These are phyloP conservation scores for Lentinula edodes DNA, from an alignment of 768 basidiomycete genomes.

Conservation along the genomic window DNA sequence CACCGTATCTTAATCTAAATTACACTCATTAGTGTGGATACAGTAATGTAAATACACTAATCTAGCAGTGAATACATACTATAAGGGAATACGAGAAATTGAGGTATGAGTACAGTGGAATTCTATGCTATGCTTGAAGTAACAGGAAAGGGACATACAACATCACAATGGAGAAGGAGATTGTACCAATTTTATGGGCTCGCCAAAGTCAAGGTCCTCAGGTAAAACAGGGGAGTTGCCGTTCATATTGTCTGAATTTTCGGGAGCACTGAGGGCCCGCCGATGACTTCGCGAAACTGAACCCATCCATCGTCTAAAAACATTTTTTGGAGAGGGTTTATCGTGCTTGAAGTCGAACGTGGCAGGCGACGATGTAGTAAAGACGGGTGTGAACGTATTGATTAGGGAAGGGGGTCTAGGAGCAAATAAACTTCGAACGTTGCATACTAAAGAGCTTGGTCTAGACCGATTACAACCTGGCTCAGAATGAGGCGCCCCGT, in stretches of 20 bases:
- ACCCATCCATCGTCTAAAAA: slow-evolving; percentile 44
- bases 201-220: slow-evolving; percentile 18
- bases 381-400: neutral
- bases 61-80: neutral
- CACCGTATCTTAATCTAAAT: too few species aligned
- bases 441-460: slow-evolving; percentile 2
- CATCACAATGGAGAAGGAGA: neutral
- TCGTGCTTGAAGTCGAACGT: neutral
- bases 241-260: slow-evolving; percentile 13
- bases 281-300: slow-evolving; percentile 28
- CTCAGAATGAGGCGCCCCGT: neutral
- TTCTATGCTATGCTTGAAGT: slow-evolving; percentile 1
- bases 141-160: neutral
- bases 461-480: neutral
- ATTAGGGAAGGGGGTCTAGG: slow-evolving; percentile 10
- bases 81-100: neutral
- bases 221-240: slow-evolving; percentile 4
- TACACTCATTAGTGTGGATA: neutral
- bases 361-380: neutral
- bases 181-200: neutral
- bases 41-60: neutral
- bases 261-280: slow-evolving; percentile 48
- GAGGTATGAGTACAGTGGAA: neutral
- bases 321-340: slow-evolving; percentile 22
- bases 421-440: neutral